These are phyloP conservation scores for Phaffomyces opuntiae DNA, from an alignment of 805 yeast genomes.

Conservation along the genomic window DNA sequence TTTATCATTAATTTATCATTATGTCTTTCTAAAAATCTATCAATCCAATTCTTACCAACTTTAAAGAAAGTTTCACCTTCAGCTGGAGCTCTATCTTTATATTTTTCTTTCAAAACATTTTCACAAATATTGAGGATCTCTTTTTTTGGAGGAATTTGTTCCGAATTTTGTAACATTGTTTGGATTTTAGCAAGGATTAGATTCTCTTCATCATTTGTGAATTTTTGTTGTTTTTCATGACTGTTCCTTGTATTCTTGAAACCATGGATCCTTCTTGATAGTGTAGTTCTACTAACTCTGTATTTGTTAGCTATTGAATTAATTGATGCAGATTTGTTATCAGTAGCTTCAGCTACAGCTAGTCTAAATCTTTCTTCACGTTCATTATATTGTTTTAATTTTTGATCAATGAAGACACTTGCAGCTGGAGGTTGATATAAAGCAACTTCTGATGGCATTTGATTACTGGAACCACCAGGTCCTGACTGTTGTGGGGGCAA, in stretches of 20 bases:
- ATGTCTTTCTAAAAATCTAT: constrained; percentile 23
- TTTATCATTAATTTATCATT: constrained; percentile 21
- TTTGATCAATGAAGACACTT: constrained; percentile 20
- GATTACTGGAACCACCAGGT: background rate
- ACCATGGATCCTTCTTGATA: constrained; percentile 24
- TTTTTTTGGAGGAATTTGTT: constrained; percentile 21
- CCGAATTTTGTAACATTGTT: constrained; percentile 13
- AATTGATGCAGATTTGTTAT: constrained; percentile 21
- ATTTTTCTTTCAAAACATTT: constrained; percentile 17
- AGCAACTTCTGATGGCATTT: background rate
- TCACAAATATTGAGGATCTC: constrained; percentile 22
- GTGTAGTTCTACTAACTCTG: constrained; percentile 21
- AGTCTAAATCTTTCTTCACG: constrained; percentile 23
- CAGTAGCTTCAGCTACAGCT: constrained; percentile 23
- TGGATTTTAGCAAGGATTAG: constrained; percentile 18
- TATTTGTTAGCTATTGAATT: constrained; percentile 25
- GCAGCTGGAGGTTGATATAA: background rate
- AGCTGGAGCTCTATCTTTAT: constrained; percentile 9
- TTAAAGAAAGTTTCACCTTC: constrained; percentile 16
- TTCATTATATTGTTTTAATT: constrained; percentile 24
- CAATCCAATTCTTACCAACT: constrained; percentile 26
- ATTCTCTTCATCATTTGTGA: constrained; percentile 22
- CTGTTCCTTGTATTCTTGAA: constrained; percentile 24
- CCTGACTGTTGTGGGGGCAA: constrained; percentile 2
- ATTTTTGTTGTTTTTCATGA: constrained; percentile 25